Evolutionary conservation across 108 stramenopile species (phyloP), one percentile per base, ranked within the genome.

Genomic region (Bacterosira constricta): DNA sequence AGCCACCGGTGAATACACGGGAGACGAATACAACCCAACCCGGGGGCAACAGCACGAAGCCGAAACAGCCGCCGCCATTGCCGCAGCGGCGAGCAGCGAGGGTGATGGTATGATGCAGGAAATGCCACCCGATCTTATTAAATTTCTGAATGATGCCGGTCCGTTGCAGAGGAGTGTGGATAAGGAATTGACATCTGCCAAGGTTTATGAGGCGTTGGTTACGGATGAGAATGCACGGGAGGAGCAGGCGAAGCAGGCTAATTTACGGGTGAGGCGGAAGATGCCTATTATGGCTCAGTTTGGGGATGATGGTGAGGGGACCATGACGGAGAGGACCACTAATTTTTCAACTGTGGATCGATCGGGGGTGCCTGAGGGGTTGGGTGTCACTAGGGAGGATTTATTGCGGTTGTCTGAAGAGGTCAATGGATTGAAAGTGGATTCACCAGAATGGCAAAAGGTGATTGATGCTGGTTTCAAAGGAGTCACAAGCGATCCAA

Each of bases 61-160:
- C 3, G 0, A 25, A 1, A 49, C 11, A 34, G 58, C 57, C 69
- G 26, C 69, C 32, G 32, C 31, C 2, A 18, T 70, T 10, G 21
- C 58, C 18, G 25, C 20, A 27, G 58, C 20, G 29, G 56, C 58
- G 5, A 1, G 11, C 23, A 9, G 4, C 55, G 25, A 6, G 29
- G 20, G 26, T 17, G 6, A 12, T 15, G 15, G 26, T 3, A 25
- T 12, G n/a, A 32, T 56, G 17, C 64, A 31, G 13, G 70, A 73
- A 38, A 18, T 67, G 44, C 74, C 66, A 44, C 41, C 38, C 17
- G 80, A 81, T 39, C 66, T 84, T 1, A 67, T 84, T 7, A 66
- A 78, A 60, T 84, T 84, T 38, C 76, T 84, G 9, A 76, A 79
- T 41, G 69, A 76, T 50, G 71, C 74, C 34, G 83, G 83, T 15